Conservation (phyloP, 106 monocot genomes). For the Gastrodia elata region DNA sequence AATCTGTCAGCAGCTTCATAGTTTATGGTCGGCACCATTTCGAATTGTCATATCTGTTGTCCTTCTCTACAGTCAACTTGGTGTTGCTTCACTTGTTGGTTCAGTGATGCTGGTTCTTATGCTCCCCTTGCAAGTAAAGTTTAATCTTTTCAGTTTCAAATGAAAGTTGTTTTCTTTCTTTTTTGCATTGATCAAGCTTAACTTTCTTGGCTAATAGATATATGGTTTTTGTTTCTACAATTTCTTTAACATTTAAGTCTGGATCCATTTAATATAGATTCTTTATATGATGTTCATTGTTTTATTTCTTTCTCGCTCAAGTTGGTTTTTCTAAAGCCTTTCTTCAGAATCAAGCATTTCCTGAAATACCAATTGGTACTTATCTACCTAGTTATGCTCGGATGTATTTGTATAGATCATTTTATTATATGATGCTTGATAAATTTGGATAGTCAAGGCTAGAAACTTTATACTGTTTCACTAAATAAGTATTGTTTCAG, state of each 20-base stretch:
- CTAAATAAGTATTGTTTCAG: not conserved
- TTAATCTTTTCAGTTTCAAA: not conserved
- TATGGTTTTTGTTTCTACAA: not conserved
- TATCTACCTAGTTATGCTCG: not conserved
- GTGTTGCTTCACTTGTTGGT: slow-evolving; percentile 79
- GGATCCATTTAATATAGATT: not conserved
- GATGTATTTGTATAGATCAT: not conserved
- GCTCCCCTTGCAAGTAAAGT: slow-evolving; percentile 85
- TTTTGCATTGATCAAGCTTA: not conserved
- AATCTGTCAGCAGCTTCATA: slow-evolving; percentile 95
- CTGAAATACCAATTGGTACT: not conserved
- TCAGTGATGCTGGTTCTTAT: slow-evolving; percentile 72
- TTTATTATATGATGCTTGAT: too few species aligned
- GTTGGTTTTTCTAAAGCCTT: not conserved
- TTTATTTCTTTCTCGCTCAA: too few species aligned
- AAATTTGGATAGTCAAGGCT: not conserved
- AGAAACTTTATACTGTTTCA: not conserved
- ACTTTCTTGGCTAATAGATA: not conserved
- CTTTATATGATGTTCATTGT: too few species aligned
- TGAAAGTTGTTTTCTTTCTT: not conserved
- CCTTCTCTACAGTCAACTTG: slow-evolving; percentile 76
- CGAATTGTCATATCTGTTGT: slow-evolving; percentile 58
- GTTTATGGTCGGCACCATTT: slow-evolving; percentile 98
- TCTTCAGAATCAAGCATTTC: not conserved
- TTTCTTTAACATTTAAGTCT: not conserved